Evolutionary conservation across 2,329 filamentous ascomycete genomes (phyloP), one percentile per base, ranked within the genome.

Genomic region (Didymella exigua): DNA sequence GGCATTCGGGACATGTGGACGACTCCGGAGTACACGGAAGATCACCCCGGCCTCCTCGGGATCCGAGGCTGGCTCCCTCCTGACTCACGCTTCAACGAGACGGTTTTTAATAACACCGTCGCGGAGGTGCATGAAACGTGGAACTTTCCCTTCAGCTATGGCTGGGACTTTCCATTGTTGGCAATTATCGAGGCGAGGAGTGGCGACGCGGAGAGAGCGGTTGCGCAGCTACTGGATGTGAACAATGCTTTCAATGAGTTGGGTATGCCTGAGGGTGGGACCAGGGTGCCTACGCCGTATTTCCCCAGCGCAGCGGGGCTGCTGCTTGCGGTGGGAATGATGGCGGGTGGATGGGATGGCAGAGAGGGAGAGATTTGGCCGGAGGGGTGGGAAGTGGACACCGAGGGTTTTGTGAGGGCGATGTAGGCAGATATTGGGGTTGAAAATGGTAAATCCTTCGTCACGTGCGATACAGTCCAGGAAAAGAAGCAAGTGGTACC

Each of bases 321-420:
- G 54, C 59, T 86, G 62, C 65, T 83, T 27, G 81, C 81, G 0
- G 73, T 82, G 53, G 83, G 80, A 2, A 84, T 85, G 81, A 80
- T 85, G 79, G 79, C 81, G 10, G 82, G 81, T 1, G 83, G 70
- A 1, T 85, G 83, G 83, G 82, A 84, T 62, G 80, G 77, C 2
- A 67, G 65, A 41, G 75, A 76, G n/a, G 80, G 75, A 7, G 56
- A 68, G 29, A 75, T 82, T 44, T 84, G 82, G 57, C 82, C 82
- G 0, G 63, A 70, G 16, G 75, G 65, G 0, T 85, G 82, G 82
- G 67, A 77, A 34, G 79, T 79, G 2, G 74, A 62, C 31, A 77
- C 76, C 24, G 82, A 84, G 50, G 81, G 79, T 1, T 84, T 85
- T 56, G 24, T 44, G 19, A 64, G 46, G 40, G 65, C 58, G 8